Evolutionary conservation across 2,329 filamentous ascomycete genomes (phyloP).

Genomic region (Akanthomyces uredinophilus): DNA sequence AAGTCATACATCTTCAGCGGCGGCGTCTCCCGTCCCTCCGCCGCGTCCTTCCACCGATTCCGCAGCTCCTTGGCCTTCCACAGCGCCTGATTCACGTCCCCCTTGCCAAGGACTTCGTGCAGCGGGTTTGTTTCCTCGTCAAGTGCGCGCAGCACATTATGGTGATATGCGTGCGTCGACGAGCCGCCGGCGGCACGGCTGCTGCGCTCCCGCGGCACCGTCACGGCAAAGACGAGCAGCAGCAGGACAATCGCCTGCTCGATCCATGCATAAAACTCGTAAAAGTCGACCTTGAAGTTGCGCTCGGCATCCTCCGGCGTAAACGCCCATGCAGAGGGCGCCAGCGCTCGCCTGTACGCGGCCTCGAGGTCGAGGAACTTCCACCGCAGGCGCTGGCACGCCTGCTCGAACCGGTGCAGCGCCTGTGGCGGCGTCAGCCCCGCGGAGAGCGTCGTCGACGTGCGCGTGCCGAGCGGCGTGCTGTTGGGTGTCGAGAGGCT

Average conservation of each 20-base stretch:
- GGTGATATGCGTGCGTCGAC: constrained; percentile 55
- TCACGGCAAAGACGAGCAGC: constrained; percentile 58
- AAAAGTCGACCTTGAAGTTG: constrained; percentile 75
- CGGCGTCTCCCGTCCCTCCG: constrained; percentile 37
- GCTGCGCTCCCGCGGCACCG: constrained; percentile 34
- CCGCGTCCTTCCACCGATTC: constrained; percentile 68
- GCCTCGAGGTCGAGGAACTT: constrained; percentile 56
- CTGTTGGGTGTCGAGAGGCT: not conserved
- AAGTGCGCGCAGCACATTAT: constrained; percentile 61
- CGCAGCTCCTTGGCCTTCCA: constrained; percentile 63
- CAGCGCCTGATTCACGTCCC: constrained; percentile 53
- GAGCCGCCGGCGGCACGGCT: constrained; percentile 13
- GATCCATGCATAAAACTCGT: constrained; percentile 69
- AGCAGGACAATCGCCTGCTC: constrained; percentile 66
- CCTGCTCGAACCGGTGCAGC: constrained; percentile 54
- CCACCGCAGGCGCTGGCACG: constrained; percentile 57
- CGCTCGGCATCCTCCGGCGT: constrained; percentile 47
- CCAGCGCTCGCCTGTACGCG: constrained; percentile 48
- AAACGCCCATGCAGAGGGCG: constrained; percentile 31
- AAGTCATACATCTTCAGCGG: constrained; percentile 57
- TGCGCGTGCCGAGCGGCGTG: constrained; percentile 7
- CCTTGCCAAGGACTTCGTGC: constrained; percentile 47
- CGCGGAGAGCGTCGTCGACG: constrained; percentile 18
- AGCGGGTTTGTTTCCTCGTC: constrained; percentile 54
- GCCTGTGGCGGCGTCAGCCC: constrained; percentile 34